Percentiles rank a stretch among this genome's conserved stretches.
Conservation (phyloP, 495 filamentous ascomycete genomes). For the Penicillium subrubescens region DNA sequence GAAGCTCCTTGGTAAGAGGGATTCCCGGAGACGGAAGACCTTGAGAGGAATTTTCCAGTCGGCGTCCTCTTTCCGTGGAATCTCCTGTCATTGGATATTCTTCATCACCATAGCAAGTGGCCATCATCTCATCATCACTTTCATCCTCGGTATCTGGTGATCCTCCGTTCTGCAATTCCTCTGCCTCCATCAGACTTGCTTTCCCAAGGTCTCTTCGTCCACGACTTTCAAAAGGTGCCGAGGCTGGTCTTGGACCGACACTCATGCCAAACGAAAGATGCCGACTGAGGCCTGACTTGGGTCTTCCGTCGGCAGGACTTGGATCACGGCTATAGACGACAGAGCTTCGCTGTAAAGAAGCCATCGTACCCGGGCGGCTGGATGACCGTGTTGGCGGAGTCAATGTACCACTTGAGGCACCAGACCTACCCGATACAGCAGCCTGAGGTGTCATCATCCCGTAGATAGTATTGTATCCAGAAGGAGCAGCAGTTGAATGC, state of each 20-base stretch:
- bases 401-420: conserved; percentile 47
- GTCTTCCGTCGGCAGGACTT: conserved; percentile 40
- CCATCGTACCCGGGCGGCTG: conserved; percentile 40
- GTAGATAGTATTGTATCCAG: conserved; percentile 44
- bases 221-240: conserved; percentile 38
- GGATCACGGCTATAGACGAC: conserved; percentile 51
- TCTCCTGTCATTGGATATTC: conserved; percentile 45
- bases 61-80: conserved; percentile 35
- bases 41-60: conserved; percentile 24
- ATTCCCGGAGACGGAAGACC: conserved; percentile 9
- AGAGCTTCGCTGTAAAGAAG: conserved; percentile 49
- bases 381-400: conserved; percentile 48
- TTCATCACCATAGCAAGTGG: conserved; percentile 46
- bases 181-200: conserved; percentile 27
- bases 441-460: conserved; percentile 43
- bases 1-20: conserved; percentile 22
- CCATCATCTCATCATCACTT: conserved; percentile 48
- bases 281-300: conserved; percentile 41
- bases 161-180: conserved; percentile 29
- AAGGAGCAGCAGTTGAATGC: conserved; percentile 28
- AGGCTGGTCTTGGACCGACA: conserved; percentile 30
- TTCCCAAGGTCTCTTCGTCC: conserved; percentile 37
- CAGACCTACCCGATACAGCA: conserved; percentile 33
- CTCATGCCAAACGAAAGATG: conserved; percentile 38
- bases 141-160: conserved; percentile 41